phyloP scores from a whole-genome alignment of 208 protist species.

The Jaenimonas drosophilae region DNA sequence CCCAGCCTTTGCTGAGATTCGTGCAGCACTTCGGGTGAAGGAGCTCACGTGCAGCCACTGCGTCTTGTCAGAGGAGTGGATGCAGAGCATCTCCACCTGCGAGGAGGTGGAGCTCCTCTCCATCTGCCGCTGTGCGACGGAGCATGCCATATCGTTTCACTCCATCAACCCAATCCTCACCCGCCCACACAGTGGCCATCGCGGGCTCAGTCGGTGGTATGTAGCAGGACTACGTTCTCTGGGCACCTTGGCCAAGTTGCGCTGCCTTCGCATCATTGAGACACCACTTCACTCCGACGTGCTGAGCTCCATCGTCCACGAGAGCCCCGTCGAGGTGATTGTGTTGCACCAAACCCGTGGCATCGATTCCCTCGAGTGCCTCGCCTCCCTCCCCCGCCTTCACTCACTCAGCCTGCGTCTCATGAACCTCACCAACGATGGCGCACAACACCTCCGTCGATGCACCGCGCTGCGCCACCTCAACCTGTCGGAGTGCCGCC shows the following conservation, averaged over 20 bases:
- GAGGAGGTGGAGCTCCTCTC: slow-evolving; percentile 33
- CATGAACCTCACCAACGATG: slow-evolving; percentile 44
- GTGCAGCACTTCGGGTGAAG: slow-evolving; percentile 24
- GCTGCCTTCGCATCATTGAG: slow-evolving; percentile 42
- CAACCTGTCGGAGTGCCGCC: slow-evolving; percentile 59
- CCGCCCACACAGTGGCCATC: not conserved
- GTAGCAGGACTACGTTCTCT: slow-evolving; percentile 43
- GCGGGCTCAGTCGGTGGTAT: slow-evolving; percentile 26
- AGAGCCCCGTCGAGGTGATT: slow-evolving; percentile 36
- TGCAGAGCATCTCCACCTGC: slow-evolving; percentile 61
- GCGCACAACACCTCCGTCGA: slow-evolving; percentile 18
- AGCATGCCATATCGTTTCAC: slow-evolving; percentile 27
- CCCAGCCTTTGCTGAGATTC: slow-evolving; percentile 31
- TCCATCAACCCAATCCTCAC: slow-evolving; percentile 67
- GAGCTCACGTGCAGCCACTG: slow-evolving; percentile 37
- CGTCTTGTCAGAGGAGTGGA: slow-evolving; percentile 32
- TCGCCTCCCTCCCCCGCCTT: slow-evolving; percentile 27
- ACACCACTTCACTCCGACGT: slow-evolving; percentile 45
- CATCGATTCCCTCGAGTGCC: slow-evolving; percentile 36
- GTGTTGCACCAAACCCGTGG: slow-evolving; percentile 50
- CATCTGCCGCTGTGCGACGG: slow-evolving; percentile 32
- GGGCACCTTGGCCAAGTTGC: slow-evolving; percentile 39
- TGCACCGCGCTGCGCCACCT: slow-evolving; percentile 36
- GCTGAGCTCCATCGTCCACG: slow-evolving; percentile 26
- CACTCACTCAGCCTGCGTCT: slow-evolving; percentile 33